Evolutionary conservation across 1,284 basidiomycete species (phyloP), one percentile per base, ranked within the genome.

Genomic region (Porodaedalea pini): DNA sequence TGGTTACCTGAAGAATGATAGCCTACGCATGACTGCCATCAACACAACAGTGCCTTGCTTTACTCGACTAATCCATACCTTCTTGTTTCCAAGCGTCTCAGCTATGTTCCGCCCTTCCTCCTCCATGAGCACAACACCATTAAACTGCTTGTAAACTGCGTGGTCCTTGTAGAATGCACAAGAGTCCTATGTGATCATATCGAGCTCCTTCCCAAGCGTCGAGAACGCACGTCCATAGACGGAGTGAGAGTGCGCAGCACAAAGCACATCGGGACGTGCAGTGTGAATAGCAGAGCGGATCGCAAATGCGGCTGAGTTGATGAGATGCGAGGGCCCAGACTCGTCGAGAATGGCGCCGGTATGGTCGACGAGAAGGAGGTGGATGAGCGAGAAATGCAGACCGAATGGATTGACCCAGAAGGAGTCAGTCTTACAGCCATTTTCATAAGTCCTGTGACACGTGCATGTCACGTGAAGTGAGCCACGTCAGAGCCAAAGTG

Each of bases 211-310:
- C 7, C 83, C 83, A 5, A 86, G 74, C 0, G 79, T 74, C 11
- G 78, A 75, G 71, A 83, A 87, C 0, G 83, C 78, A 64, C 82
- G 82, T 17, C 83, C 85, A 66, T 81, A 74, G 27, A 80, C 70
- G 3, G 79, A 80, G 67, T 88, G 85, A 17, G 79, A 80, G 68
- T 87, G 85, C 4, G 83, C 84, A 3, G 82, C 82, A 39, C 83
- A 83, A 31, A 80, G 65, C n/a, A 85, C 75, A 64, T 87, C 84
- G 0, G 82, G 81, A 25, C 83, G 78, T 17, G 79, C 78, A 15
- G 73, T 71, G 65, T 85, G 83, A 51, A 85, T 76, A 2, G 81
- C 77, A 27, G 78, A 78, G 64, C 81, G 79, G 54, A 78, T 77
- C 56, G 77, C 77, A 63, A 75, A 81, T 0, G 79, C 79, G 3